These are phyloP conservation scores for Cerrena zonata DNA, from an alignment of 1,284 basidiomycete species.

Conservation along the genomic window DNA sequence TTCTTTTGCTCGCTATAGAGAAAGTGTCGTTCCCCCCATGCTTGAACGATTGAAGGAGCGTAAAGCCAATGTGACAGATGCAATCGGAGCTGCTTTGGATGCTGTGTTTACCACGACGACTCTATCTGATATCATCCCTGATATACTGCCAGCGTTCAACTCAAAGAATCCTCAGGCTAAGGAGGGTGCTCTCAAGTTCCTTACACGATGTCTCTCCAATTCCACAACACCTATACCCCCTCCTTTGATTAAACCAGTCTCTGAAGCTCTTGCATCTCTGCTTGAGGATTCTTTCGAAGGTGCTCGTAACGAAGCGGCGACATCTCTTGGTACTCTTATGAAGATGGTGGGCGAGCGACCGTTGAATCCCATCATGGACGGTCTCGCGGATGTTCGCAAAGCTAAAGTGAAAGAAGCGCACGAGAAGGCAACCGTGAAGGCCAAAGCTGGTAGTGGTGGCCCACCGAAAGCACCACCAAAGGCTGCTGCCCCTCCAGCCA, in stretches of 20 bases:
- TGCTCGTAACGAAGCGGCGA: constrained; percentile 85
- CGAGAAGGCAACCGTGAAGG: constrained; percentile 83
- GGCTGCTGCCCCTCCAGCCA: constrained; percentile 41
- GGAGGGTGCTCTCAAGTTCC: constrained; percentile 86
- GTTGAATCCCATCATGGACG: constrained; percentile 83
- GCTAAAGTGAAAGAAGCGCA: constrained; percentile 91
- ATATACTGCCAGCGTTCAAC: constrained; percentile 72
- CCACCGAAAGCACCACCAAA: constrained; percentile 38
- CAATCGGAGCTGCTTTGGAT: constrained; percentile 83
- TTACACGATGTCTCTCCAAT: constrained; percentile 75
- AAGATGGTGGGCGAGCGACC: constrained; percentile 95
- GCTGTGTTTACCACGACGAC: constrained; percentile 84
- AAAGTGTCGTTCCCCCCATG: constrained; percentile 73
- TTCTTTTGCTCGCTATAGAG: constrained; percentile 73
- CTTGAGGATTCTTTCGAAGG: constrained; percentile 88
- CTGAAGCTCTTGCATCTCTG: constrained; percentile 72
- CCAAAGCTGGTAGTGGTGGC: constrained; percentile 59
- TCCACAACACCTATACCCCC: constrained; percentile 64
- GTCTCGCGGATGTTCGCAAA: constrained; percentile 84
- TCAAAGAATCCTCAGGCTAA: constrained; percentile 98
- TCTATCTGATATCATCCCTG: constrained; percentile 79
- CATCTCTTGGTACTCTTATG: constrained; percentile 87
- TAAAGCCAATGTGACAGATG: constrained; percentile 86
- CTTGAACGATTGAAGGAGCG: constrained; percentile 92
- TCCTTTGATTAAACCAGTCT: constrained; percentile 78